Conservation (phyloP, 139 green algal genomes). For the Deuterostichococcus epilithicus region DNA sequence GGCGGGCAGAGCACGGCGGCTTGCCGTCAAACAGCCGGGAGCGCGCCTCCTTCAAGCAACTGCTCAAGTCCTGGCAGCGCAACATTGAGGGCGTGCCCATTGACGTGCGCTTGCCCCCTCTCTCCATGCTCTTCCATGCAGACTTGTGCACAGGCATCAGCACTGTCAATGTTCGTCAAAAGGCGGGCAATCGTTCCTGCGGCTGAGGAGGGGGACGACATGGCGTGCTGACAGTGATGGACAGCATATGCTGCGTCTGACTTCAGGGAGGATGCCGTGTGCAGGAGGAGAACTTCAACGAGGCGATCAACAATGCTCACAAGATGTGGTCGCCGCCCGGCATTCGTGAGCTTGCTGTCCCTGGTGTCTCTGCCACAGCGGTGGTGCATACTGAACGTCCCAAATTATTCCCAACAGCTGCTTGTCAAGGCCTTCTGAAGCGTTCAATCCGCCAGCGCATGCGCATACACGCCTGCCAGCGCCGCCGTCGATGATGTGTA, state of each 20-base stretch:
- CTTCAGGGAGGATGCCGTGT: too few species aligned
- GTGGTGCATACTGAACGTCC: too few species aligned
- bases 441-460: too few species aligned
- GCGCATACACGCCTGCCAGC: too few species aligned
- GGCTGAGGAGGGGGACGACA: not conserved
- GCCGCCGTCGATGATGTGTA: not conserved
- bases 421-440: too few species aligned
- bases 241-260: not conserved
- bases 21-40: slow-evolving; percentile 56
- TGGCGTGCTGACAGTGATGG: not conserved
- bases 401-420: too few species aligned
- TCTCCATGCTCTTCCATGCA: not conserved
- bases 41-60: slow-evolving; percentile 60
- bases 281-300: slow-evolving; percentile 89
- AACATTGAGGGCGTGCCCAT: slow-evolving; percentile 50
- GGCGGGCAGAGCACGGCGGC: slow-evolving; percentile 39
- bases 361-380: too few species aligned
- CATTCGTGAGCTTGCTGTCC: slow-evolving; percentile 65
- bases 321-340: slow-evolving; percentile 63
- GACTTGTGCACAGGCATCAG: not conserved
- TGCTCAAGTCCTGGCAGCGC: slow-evolving; percentile 55
- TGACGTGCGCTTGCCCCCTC: slow-evolving; percentile 27
- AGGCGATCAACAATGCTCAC: slow-evolving; percentile 79
- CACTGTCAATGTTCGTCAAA: too few species aligned
- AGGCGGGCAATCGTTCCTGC: too few species aligned